These are phyloP conservation scores for Colletotrichum sp. DNA, from an alignment of 2,329 filamentous ascomycete genomes.

Conservation along the genomic window DNA sequence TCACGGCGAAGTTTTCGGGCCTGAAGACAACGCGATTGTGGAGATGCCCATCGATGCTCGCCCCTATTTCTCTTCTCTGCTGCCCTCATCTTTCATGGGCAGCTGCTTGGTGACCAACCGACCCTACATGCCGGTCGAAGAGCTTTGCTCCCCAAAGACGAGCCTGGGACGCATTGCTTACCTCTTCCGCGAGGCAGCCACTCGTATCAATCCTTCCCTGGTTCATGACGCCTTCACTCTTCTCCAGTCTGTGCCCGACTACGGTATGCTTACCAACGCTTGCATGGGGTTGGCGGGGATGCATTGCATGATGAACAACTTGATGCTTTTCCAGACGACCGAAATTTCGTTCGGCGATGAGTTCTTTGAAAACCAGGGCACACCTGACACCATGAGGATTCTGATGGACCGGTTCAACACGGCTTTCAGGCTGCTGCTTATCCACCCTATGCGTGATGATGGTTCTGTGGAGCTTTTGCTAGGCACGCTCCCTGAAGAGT, in stretches of 20 bases:
- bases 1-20: accelerated
- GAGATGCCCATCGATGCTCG: neutral
- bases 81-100: neutral
- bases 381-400: neutral
- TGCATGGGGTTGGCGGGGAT: neutral
- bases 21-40: neutral
- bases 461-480: neutral
- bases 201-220: neutral
- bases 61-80: neutral
- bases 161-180: neutral
- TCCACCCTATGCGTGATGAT: neutral
- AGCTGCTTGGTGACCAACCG: neutral
- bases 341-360: neutral
- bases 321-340: neutral
- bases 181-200: neutral
- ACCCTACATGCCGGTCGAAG: neutral
- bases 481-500: neutral
- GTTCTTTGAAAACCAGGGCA: neutral
- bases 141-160: neutral
- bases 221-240: neutral
- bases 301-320: neutral
- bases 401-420: neutral
- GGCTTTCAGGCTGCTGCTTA: neutral
- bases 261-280: neutral
- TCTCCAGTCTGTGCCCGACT: neutral